These are phyloP conservation scores for Acanthamoeba quina DNA, from an alignment of 208 protist genomes.

Conservation along the genomic window DNA sequence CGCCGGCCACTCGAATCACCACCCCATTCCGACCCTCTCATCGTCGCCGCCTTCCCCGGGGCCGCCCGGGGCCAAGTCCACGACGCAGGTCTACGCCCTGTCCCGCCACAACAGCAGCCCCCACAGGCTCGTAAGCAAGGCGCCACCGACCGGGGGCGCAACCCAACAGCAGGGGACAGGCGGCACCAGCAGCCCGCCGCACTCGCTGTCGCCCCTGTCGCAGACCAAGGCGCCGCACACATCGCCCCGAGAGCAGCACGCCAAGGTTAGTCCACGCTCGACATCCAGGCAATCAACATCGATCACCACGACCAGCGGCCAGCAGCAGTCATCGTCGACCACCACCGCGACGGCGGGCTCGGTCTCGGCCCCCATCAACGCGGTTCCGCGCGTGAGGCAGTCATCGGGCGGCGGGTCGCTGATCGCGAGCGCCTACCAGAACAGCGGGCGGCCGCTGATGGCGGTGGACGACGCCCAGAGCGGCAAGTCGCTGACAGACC, in stretches of 20 bases:
- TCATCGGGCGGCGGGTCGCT: constrained; percentile 28
- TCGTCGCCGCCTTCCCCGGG: too few relatives aligned
- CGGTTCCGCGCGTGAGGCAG: background rate
- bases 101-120: background rate
- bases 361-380: background rate
- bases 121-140: background rate
- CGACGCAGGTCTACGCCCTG: background rate
- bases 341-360: too few relatives aligned
- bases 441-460: background rate
- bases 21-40: too few relatives aligned
- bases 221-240: background rate
- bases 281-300: background rate
- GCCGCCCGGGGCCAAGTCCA: too few relatives aligned
- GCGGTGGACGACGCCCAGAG: background rate
- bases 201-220: background rate
- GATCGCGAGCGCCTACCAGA: constrained; percentile 44
- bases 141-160: too few relatives aligned
- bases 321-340: background rate
- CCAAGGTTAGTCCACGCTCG: background rate
- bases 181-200: too few relatives aligned
- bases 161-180: too few relatives aligned
- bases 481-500: constrained; percentile 23
- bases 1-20: too few relatives aligned
- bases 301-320: background rate
- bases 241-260: background rate